phyloP scores from a whole-genome alignment of 2,329 filamentous ascomycete genomes.

The Venturia pyrina region DNA sequence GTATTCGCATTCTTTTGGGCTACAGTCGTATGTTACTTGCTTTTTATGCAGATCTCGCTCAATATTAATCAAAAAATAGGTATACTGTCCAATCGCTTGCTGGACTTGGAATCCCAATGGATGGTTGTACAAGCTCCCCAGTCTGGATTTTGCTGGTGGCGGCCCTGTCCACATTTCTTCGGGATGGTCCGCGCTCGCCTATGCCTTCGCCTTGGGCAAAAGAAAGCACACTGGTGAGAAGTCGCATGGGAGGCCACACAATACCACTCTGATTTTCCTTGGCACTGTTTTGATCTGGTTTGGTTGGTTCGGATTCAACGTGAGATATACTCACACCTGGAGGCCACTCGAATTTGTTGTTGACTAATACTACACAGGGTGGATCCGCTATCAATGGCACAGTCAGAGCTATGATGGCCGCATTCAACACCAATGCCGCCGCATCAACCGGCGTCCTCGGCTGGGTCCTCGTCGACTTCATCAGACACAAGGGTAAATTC shows the following conservation, averaged over 20 bases:
- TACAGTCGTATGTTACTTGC: conserved; percentile 39
- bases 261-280: conserved; percentile 52
- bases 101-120: conserved; percentile 61
- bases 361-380: conserved; percentile 20
- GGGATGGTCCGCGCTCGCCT: conserved; percentile 54
- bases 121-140: conserved; percentile 52
- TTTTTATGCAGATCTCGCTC: not conserved
- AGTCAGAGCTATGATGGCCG: conserved; percentile 44
- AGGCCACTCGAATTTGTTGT: not conserved
- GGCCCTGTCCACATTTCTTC: conserved; percentile 56
- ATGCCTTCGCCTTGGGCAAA: conserved; percentile 53
- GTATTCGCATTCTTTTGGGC: conserved; percentile 56
- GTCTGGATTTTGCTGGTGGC: conserved; percentile 51
- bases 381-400: conserved; percentile 44
- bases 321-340: conserved; percentile 15
- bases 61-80: not conserved
- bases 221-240: conserved; percentile 40
- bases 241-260: conserved; percentile 48
- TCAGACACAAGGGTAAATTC: conserved; percentile 42
- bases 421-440: conserved; percentile 49
- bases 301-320: conserved; percentile 50
- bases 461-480: conserved; percentile 44
- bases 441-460: conserved; percentile 44
- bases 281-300: conserved; percentile 59
- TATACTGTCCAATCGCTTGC: conserved; percentile 51